These are phyloP conservation scores for Aquilaria malaccensis DNA, from an alignment of 345 rosid species.

Conservation along the genomic window DNA sequence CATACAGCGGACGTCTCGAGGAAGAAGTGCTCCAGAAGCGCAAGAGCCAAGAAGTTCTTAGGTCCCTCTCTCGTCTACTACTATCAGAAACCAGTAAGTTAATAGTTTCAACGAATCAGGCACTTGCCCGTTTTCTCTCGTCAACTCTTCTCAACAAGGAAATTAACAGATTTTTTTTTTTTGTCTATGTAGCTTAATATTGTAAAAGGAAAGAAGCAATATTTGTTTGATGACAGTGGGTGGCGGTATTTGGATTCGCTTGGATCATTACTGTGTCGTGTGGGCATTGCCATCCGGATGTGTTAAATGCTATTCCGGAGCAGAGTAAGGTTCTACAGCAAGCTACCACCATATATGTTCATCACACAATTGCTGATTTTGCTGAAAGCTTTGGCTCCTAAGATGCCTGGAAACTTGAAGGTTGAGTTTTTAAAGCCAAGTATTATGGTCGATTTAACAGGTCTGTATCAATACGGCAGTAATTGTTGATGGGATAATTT, in stretches of 20 bases:
- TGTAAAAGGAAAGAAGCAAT: conserved; percentile 98
- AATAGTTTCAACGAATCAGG: neutral
- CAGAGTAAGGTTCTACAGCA: conserved; percentile 91
- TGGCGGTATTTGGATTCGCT: conserved; percentile 81
- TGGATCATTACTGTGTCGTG: conserved; percentile 90
- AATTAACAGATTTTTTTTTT: neutral
- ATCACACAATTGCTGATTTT: conserved; percentile 77
- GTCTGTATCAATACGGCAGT: too few species aligned
- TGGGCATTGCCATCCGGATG: conserved; percentile 90
- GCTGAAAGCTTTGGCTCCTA: conserved; percentile 83
- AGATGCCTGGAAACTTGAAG: conserved; percentile 92
- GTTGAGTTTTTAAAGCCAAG: conserved; percentile 13
- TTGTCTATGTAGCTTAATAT: conserved; percentile 54
- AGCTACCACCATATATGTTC: conserved; percentile 79
- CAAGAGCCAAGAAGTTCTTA: conserved; percentile 43
- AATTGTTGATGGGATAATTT: too few species aligned
- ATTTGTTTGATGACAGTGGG: conserved; percentile 81
- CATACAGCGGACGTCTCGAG: conserved; percentile 63
- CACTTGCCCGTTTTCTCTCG: neutral
- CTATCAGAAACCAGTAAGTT: conserved; percentile 80
- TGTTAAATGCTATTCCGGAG: conserved; percentile 59
- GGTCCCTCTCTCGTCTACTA: conserved; percentile 86
- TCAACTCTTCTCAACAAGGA: neutral
- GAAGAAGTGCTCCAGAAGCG: conserved; percentile 71
- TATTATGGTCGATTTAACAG: too few species aligned